Evolutionary conservation across 2,329 filamentous ascomycete species (phyloP), one percentile per base, ranked within the genome.

Genomic region (Trichoderma lentiforme): DNA sequence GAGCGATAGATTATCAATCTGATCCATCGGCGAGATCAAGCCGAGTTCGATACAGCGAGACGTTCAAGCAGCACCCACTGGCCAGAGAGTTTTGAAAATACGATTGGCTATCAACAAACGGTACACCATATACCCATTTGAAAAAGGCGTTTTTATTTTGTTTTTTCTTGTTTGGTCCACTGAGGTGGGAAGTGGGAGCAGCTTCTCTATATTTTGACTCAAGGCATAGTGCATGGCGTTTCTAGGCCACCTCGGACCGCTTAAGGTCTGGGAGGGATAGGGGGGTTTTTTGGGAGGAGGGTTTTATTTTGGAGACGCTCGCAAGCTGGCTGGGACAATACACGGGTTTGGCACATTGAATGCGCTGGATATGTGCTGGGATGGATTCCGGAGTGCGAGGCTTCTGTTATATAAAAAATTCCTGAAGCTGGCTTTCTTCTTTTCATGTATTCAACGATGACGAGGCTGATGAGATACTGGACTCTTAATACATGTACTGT

Each of bases 191-290:
- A 58, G 43, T 47, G 36, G 36, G 43, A 57, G 53, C 64, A 43
- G 51, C 56, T 70, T 60, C 67, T 60, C 60, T 39, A 58, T 71
- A 43, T 61, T 71, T 71, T 71, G 61, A 69, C 53, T 62, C 51
- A 64, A 26, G 39, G 70, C 67, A 73, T 73, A n/a, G 58, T 73
- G 53, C 30, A 71, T 56, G 73, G 73, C 72, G 73, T 74, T 74
- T 74, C 56, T 34, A 68, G 72, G 66, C 47, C 61, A 68, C 30
- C 68, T 73, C 60, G 66, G 66, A 51, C 66, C 26, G 39, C 66
- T 70, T 36, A 24, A 53, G 24, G 57, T 70, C 57, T 43, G 60
- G 43, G 61, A 47, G 53, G 70, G 61, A 36, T 56, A 47, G 36
- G 53, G 66, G 61, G 36, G 39, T 18, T 39, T 5, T 36, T 34